Percentiles rank a stretch among this genome's conserved stretches.
Conservation (phyloP, 345 rosid species). For the Erodium maritimum region DNA sequence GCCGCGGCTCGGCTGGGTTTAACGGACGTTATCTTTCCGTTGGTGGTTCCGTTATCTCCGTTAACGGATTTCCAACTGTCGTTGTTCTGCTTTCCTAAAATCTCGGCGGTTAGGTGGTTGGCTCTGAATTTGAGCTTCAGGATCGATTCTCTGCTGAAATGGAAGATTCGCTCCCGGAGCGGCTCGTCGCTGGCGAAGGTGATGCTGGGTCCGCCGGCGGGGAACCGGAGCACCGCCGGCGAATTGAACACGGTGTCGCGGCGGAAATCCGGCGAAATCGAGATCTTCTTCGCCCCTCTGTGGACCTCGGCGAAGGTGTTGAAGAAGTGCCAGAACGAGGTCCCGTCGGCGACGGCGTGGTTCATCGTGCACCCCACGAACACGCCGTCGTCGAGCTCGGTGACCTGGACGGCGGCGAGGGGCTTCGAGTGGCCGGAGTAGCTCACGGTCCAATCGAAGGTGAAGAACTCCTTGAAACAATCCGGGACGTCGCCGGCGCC, state of each 20-base stretch:
- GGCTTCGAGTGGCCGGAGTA: conserved; percentile 71
- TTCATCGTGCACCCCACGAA: conserved; percentile 75
- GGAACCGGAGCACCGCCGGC: conserved; percentile 48
- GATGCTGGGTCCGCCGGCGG: conserved; percentile 60
- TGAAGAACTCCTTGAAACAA: conserved; percentile 55
- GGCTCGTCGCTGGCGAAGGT: conserved; percentile 66
- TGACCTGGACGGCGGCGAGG: conserved; percentile 68
- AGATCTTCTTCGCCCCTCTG: conserved; percentile 45
- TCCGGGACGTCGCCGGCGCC: conserved; percentile 43
- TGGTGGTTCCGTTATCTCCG: conserved; percentile 34
- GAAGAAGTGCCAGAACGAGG: conserved; percentile 94
- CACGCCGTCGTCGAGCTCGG: conserved; percentile 61
- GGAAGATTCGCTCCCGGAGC: conserved; percentile 73
- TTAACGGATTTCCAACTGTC: conserved; percentile 39
- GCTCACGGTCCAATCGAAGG: conserved; percentile 58
- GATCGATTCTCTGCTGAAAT: conserved; percentile 69
- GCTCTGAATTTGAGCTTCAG: conserved; percentile 51
- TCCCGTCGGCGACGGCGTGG: conserved; percentile 83
- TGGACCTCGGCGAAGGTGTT: conserved; percentile 68
- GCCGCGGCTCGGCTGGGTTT: conserved; percentile 18
- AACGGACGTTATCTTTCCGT: conserved; percentile 20
- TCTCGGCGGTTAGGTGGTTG: conserved; percentile 22
- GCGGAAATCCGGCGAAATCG: conserved; percentile 52
- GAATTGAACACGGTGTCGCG: conserved; percentile 57
- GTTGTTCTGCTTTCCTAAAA: conserved; percentile 38